Evolutionary conservation across 306 rosid species (phyloP).

Genomic region (Citrullus mucosospermus): DNA sequence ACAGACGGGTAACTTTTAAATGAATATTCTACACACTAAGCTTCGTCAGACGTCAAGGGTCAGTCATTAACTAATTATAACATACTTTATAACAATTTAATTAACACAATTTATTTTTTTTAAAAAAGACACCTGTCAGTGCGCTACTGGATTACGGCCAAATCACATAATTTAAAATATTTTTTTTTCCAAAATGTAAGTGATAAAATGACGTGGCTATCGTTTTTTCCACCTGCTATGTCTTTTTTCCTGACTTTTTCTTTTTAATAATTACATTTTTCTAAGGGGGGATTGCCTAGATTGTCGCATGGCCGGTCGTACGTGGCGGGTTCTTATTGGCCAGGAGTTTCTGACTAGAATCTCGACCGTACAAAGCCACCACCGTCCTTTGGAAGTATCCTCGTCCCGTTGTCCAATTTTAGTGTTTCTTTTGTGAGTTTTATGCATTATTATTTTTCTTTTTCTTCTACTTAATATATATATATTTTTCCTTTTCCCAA

Average conservation of each 20-base stretch:
- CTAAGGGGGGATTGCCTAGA: background rate
- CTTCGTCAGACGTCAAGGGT: background rate
- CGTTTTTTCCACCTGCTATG: background rate
- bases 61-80: background rate
- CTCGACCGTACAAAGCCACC: conserved; percentile 14
- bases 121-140: background rate
- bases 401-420: background rate
- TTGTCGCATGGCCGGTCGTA: conserved; percentile 31
- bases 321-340: conserved; percentile 24
- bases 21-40: background rate
- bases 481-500: background rate
- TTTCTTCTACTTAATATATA: background rate
- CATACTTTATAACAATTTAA: background rate
- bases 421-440: background rate
- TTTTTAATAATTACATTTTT: background rate
- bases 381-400: conserved; percentile 16
- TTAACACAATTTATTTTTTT: background rate
- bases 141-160: background rate
- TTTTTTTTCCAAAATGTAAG: too few species aligned
- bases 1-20: background rate
- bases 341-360: background rate
- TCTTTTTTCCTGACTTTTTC: background rate
- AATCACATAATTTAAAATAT: background rate
- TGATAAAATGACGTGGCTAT: conserved; percentile 4
- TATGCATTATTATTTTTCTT: background rate